phyloP scores from a whole-genome alignment of 306 rosid species.

The Boehmeria nivea region DNA sequence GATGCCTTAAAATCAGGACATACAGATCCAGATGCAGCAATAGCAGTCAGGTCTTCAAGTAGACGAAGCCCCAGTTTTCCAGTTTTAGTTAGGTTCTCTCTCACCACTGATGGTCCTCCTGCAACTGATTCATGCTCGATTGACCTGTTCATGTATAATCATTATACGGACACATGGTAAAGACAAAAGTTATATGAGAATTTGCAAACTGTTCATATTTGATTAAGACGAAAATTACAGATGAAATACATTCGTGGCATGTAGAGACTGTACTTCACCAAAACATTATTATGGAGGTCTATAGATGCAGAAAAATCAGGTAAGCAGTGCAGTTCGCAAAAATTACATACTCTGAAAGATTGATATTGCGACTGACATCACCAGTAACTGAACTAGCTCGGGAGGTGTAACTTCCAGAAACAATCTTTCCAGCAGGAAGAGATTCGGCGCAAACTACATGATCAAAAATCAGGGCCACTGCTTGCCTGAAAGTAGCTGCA shows the following conservation, averaged over 20 bases:
- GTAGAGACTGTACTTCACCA: neutral
- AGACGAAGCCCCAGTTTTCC: constrained; percentile 89
- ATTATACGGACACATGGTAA: constrained; percentile 20
- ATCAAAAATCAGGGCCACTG: constrained; percentile 87
- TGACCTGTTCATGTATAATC: constrained; percentile 44
- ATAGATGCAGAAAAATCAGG: constrained; percentile 15
- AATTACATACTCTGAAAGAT: constrained; percentile 59
- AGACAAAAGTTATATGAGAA: constrained; percentile 21
- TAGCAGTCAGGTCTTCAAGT: constrained; percentile 97
- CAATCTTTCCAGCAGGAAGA: constrained; percentile 80
- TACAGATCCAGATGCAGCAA: constrained; percentile 99
- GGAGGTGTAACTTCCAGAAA: constrained; percentile 70
- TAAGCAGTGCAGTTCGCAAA: constrained; percentile 9
- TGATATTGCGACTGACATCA: constrained; percentile 77
- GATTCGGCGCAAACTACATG: constrained; percentile 72
- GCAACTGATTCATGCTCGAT: constrained; percentile 50
- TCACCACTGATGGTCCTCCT: constrained; percentile 51
- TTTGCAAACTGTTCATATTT: constrained; percentile 14
- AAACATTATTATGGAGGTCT: constrained; percentile 1
- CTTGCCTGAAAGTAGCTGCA: constrained; percentile 99
- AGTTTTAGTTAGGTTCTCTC: constrained; percentile 65
- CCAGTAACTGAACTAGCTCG: constrained; percentile 70
- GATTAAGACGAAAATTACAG: neutral
- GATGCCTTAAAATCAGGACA: constrained; percentile 57
- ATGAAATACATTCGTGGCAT: neutral